phyloP scores from a whole-genome alignment of 768 basidiomycete species.

The Crassisporium funariophilum region DNA sequence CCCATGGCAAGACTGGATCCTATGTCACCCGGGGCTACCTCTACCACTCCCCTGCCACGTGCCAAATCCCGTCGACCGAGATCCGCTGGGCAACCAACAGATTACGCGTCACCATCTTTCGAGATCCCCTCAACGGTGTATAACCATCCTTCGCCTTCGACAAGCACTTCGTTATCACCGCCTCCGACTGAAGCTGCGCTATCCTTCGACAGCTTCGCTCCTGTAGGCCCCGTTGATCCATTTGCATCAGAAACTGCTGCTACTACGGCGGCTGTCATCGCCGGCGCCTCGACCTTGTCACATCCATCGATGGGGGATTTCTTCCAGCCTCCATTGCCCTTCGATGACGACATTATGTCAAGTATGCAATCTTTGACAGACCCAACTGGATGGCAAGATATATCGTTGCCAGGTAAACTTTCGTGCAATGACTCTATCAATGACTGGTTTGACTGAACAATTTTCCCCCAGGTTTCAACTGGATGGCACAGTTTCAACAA shows the following conservation, averaged over 20 bases:
- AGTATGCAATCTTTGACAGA: slow-evolving; percentile 62
- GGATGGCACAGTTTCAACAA: slow-evolving; percentile 44
- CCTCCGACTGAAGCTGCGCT: slow-evolving; percentile 45
- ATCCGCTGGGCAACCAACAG: slow-evolving; percentile 19
- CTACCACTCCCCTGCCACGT: slow-evolving; percentile 17
- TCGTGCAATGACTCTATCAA: no score
- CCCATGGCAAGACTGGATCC: slow-evolving; percentile 46
- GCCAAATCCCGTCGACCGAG: slow-evolving; percentile 16
- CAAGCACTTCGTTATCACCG: slow-evolving; percentile 47
- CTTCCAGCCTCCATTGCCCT: slow-evolving; percentile 56
- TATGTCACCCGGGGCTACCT: slow-evolving; percentile 20
- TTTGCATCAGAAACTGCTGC: slow-evolving; percentile 32
- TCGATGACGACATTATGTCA: slow-evolving; percentile 61
- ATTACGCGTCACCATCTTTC: slow-evolving; percentile 17
- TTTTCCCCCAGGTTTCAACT: slow-evolving; percentile 41
- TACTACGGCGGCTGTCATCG: slow-evolving; percentile 10
- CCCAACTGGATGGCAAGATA: slow-evolving; percentile 56
- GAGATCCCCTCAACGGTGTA: slow-evolving; percentile 27
- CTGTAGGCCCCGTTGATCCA: slow-evolving; percentile 43
- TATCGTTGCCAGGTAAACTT: slow-evolving; percentile 53
- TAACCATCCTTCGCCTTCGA: slow-evolving; percentile 42
- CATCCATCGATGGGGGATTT: slow-evolving; percentile 39
- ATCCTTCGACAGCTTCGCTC: slow-evolving; percentile 51
- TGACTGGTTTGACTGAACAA: no score
- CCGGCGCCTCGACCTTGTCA: slow-evolving; percentile 19